phyloP scores from a whole-genome alignment of 2,329 filamentous ascomycete species.

The Fusarium sp. region DNA sequence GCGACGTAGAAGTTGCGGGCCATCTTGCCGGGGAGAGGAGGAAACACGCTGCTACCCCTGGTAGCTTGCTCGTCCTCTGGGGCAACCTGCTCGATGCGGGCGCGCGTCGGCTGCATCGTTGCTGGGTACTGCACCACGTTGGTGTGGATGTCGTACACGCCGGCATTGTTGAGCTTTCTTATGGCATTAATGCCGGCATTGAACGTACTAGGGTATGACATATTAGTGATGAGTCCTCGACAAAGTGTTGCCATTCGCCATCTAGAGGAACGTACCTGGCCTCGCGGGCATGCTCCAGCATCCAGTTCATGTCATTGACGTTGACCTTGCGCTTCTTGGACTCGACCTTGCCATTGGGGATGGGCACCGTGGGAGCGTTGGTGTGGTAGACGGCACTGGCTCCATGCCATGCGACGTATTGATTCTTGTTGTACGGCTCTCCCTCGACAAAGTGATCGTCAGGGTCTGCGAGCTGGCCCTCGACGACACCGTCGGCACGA shows the following conservation, averaged over 20 bases:
- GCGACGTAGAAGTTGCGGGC: conserved; percentile 67
- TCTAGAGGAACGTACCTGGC: conserved; percentile 72
- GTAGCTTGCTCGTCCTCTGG: conserved; percentile 51
- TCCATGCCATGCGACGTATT: conserved; percentile 98
- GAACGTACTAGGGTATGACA: conserved; percentile 72
- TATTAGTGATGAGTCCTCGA: conserved; percentile 15
- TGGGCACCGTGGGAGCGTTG: conserved; percentile 79
- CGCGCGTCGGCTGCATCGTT: conserved; percentile 90
- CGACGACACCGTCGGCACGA: conserved; percentile 80
- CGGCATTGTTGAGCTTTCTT: conserved; percentile 76
- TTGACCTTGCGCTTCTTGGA: conserved; percentile 87
- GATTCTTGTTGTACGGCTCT: conserved; percentile 97
- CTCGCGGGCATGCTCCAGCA: conserved; percentile 91
- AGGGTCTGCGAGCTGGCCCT: conserved; percentile 92
- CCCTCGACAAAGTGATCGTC: conserved; percentile 82
- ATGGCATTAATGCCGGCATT: conserved; percentile 79
- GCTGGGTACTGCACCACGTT: conserved; percentile 90
- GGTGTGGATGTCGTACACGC: conserved; percentile 94
- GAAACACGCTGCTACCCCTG: conserved; percentile 54
- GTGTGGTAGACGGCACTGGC: conserved; percentile 96
- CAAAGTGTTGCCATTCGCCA: not conserved
- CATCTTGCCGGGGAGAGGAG: conserved; percentile 60
- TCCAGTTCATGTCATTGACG: conserved; percentile 96
- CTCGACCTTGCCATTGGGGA: conserved; percentile 80
- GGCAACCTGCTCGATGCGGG: conserved; percentile 80